Evolutionary conservation across 140 eudicot genomes (phyloP).

Genomic region (Erigeron philadelphicus): DNA sequence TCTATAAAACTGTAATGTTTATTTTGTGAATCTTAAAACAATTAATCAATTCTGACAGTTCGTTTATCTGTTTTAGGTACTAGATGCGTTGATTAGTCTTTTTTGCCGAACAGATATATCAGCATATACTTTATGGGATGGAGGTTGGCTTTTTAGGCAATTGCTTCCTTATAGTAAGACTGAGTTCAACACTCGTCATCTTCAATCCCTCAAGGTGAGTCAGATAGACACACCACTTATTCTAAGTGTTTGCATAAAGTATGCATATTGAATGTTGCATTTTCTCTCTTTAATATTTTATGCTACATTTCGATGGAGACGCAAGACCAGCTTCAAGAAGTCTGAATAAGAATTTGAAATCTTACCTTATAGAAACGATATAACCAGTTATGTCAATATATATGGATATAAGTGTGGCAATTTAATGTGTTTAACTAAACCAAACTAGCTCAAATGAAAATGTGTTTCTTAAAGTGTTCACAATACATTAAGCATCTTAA

Average conservation of each 20-base stretch:
- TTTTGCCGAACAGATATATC: constrained; percentile 79
- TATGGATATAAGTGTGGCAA: too few relatives aligned
- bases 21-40: neutral
- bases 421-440: neutral
- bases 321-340: constrained; percentile 5
- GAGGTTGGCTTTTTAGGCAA: constrained; percentile 98
- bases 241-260: neutral
- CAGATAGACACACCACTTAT: neutral
- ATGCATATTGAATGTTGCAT: constrained; percentile 5
- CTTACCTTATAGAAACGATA: neutral
- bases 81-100: constrained; percentile 90
- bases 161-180: constrained; percentile 84
- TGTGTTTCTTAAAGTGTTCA: too few relatives aligned
- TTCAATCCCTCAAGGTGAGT: constrained; percentile 59
- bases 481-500: too few relatives aligned
- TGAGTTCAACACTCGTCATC: constrained; percentile 69
- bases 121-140: constrained; percentile 89
- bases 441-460: neutral
- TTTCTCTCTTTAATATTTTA: neutral
- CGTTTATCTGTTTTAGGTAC: constrained; percentile 53
- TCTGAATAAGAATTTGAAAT: constrained; percentile 7
- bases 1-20: neutral
- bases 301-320: constrained; percentile 12
- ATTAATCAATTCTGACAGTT: constrained; percentile 14
- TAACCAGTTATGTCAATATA: too few relatives aligned